phyloP scores from a whole-genome alignment of 768 basidiomycete genomes.

The Sporobolomyces phaffii region DNA sequence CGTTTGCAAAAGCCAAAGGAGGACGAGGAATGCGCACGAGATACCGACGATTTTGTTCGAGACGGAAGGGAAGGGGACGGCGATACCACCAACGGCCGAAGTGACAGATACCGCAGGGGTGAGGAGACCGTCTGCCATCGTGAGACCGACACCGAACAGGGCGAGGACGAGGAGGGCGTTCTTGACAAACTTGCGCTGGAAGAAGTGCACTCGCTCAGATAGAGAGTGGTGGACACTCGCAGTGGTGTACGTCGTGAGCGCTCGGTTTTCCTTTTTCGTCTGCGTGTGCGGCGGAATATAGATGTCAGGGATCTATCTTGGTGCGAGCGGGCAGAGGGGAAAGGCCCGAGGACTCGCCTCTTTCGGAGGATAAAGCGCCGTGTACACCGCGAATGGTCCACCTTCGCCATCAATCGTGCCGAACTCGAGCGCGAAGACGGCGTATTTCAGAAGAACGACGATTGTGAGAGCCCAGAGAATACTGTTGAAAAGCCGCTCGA shows the following conservation, averaged over 20 bases:
- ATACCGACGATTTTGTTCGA: constrained; percentile 54
- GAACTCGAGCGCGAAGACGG: constrained; percentile 50
- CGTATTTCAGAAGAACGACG: constrained; percentile 61
- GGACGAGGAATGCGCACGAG: constrained; percentile 58
- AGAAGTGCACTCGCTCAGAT: not conserved
- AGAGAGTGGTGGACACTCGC: not conserved
- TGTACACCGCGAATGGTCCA: constrained; percentile 51
- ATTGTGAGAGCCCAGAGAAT: constrained; percentile 63
- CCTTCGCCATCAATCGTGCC: constrained; percentile 62
- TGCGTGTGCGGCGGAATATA: constrained; percentile 9
- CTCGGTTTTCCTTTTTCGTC: constrained; percentile 54
- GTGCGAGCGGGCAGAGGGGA: too few species aligned
- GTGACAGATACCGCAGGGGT: constrained; percentile 65
- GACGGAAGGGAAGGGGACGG: constrained; percentile 56
- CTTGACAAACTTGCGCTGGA: constrained; percentile 11
- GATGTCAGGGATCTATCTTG: too few species aligned
- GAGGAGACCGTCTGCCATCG: constrained; percentile 63
- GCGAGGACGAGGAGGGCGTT: constrained; percentile 47
- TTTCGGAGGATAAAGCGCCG: constrained; percentile 55
- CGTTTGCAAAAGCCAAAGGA: constrained; percentile 58
- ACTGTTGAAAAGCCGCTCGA: not conserved
- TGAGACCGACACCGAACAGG: constrained; percentile 61
- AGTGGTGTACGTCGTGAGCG: constrained; percentile 53
- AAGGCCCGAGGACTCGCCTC: constrained; percentile 41
- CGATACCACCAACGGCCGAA: constrained; percentile 62